Evolutionary conservation across 208 protist genomes (phyloP).

Genomic region (Angomonas deanei): DNA sequence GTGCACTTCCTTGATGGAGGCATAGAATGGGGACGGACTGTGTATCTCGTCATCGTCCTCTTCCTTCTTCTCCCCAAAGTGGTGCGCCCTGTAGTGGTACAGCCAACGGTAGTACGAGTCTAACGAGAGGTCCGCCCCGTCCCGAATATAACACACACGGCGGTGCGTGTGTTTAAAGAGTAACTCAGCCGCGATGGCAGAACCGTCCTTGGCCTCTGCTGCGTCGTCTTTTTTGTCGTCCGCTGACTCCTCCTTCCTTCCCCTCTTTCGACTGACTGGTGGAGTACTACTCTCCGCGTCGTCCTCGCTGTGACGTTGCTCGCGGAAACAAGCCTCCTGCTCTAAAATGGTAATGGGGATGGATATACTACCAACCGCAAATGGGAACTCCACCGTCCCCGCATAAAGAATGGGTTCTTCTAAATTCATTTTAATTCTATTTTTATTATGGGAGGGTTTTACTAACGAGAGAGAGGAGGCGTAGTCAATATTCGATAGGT

Average conservation of each 20-base stretch:
- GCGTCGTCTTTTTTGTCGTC: no score
- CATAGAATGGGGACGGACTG: slow-evolving; percentile 60
- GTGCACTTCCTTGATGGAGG: slow-evolving; percentile 53
- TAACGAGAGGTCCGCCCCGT: slow-evolving; percentile 35
- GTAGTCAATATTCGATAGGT: no score
- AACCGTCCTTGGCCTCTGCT: background rate
- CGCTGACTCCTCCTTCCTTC: background rate
- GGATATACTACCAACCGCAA: slow-evolving; percentile 42
- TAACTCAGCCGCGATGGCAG: slow-evolving; percentile 19
- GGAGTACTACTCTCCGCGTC: background rate
- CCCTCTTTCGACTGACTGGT: background rate
- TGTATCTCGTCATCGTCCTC: background rate
- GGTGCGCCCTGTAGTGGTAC: slow-evolving; percentile 1
- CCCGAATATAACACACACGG: slow-evolving; percentile 75
- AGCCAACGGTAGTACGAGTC: slow-evolving; percentile 75
- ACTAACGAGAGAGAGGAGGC: slow-evolving; percentile 5
- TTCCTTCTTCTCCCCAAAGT: background rate
- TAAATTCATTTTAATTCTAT: background rate
- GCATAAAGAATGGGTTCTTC: slow-evolving; percentile 41
- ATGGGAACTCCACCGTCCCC: slow-evolving; percentile 52
- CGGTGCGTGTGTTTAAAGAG: slow-evolving; percentile 48
- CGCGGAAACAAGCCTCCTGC: background rate
- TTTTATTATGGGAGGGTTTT: background rate
- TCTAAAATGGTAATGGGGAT: slow-evolving; percentile 18
- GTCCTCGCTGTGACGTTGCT: background rate